Evolutionary conservation across 768 basidiomycete genomes (phyloP).

Genomic region (Suillus occidentalis): DNA sequence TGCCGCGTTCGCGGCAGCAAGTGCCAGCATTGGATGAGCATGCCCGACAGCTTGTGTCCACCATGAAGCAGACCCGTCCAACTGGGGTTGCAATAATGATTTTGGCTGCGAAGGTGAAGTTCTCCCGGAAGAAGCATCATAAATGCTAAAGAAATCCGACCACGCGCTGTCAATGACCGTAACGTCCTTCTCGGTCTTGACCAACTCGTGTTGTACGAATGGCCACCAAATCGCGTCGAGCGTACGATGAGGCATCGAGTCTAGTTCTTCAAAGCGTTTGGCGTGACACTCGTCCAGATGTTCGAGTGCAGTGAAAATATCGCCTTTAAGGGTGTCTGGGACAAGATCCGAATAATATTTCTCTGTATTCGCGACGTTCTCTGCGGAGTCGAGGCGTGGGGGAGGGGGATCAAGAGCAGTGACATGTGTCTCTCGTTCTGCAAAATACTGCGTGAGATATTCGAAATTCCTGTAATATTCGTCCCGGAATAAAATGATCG

Average conservation of each 20-base stretch:
- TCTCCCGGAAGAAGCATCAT: constrained; percentile 33
- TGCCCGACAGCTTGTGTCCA: constrained; percentile 97
- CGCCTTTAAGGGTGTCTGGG: constrained; percentile 33
- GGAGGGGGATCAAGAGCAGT: constrained; percentile 61
- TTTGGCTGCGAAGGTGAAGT: constrained; percentile 17
- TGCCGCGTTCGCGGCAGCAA: constrained; percentile 87
- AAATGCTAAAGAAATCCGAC: constrained; percentile 83
- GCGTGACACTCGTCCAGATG: constrained; percentile 66
- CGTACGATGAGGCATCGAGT: constrained; percentile 76
- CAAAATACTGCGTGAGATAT: constrained; percentile 79
- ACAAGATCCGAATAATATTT: constrained; percentile 67
- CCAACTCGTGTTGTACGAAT: constrained; percentile 86
- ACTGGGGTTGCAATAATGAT: constrained; percentile 56
- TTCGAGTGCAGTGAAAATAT: constrained; percentile 47
- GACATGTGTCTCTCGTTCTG: constrained; percentile 63
- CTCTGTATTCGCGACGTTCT: constrained; percentile 57
- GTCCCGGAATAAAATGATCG: constrained; percentile 81
- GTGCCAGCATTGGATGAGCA: constrained; percentile 67
- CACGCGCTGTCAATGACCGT: constrained; percentile 91
- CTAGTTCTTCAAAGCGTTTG: constrained; percentile 67
- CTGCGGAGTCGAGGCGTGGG: constrained; percentile 37
- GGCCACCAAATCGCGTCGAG: constrained; percentile 93
- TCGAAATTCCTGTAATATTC: constrained; percentile 86
- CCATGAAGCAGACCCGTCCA: constrained; percentile 96
- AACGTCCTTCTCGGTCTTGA: constrained; percentile 69